Evolutionary conservation across 2,329 filamentous ascomycete genomes (phyloP).

Genomic region (Scytalidium lignicola): DNA sequence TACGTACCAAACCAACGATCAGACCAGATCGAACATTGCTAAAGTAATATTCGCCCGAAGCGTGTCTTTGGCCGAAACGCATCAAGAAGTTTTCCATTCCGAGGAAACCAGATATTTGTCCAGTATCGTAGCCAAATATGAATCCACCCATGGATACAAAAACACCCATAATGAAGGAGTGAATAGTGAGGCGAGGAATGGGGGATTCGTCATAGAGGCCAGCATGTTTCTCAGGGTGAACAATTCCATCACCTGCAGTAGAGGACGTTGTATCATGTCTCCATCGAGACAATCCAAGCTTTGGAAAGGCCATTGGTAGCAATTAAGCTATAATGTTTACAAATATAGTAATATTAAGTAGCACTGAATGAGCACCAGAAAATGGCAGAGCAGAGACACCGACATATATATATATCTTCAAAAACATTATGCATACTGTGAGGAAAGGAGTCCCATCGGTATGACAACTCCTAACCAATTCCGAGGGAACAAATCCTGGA

Average conservation of each 20-base stretch:
- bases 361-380: too few relatives aligned
- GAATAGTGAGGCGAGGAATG: slow-evolving; percentile 13
- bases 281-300: neutral
- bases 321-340: neutral
- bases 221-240: slow-evolving; percentile 10
- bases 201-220: slow-evolving; percentile 12
- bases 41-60: slow-evolving; percentile 36
- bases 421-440: neutral
- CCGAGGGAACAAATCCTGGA: neutral
- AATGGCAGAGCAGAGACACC: too few relatives aligned
- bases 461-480: neutral
- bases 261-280: slow-evolving; percentile 1
- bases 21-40: slow-evolving; percentile 55
- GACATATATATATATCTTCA: too few relatives aligned
- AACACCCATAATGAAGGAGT: slow-evolving; percentile 18
- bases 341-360: neutral
- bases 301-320: neutral
- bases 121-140: slow-evolving; percentile 53
- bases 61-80: slow-evolving; percentile 44
- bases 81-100: slow-evolving; percentile 45
- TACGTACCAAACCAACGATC: slow-evolving; percentile 46
- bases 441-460: neutral
- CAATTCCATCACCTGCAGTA: slow-evolving; percentile 5
- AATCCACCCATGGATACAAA: slow-evolving; percentile 20
- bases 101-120: slow-evolving; percentile 66